phyloP scores from a whole-genome alignment of 176 grass and related monocot genomes.

The Avena insularis region DNA sequence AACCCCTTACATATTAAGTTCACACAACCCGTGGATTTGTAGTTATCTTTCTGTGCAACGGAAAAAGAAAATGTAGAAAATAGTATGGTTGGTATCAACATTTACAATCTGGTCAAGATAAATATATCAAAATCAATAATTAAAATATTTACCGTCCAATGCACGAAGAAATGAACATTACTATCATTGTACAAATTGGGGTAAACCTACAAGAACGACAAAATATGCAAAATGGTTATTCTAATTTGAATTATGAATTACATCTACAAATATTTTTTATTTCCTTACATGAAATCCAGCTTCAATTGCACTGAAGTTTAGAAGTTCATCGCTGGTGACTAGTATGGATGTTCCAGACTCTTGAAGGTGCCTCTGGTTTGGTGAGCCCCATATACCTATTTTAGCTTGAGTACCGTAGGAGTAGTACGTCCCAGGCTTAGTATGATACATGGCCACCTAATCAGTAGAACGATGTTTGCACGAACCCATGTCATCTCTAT shows the following conservation, averaged over 20 bases:
- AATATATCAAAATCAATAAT: not conserved
- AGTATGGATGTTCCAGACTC: constrained; percentile 36
- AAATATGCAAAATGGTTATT: not conserved
- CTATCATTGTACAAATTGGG: not conserved
- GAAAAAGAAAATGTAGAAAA: not conserved
- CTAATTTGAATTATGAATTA: not conserved
- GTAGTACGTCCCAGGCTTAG: not conserved
- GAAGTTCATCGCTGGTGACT: not conserved
- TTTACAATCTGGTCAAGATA: not conserved
- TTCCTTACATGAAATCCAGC: constrained; percentile 33
- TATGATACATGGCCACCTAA: constrained; percentile 9
- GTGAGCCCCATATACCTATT: constrained; percentile 38
- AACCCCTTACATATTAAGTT: not conserved
- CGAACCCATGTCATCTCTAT: not conserved
- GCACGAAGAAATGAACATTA: constrained; percentile 21
- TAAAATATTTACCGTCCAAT: constrained; percentile 2
- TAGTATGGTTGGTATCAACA: not conserved
- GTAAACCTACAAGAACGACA: not conserved
- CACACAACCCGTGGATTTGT: constrained; percentile 2
- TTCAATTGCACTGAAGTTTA: not conserved
- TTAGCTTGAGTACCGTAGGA: constrained; percentile 24
- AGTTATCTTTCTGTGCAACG: not conserved
- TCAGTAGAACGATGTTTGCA: not conserved
- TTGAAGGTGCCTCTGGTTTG: constrained; percentile 25
- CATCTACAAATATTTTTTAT: not conserved